Percentiles rank a stretch among this genome's conserved stretches.
Conservation (phyloP, 2,329 filamentous ascomycete species). For the Fusarium tuaranense region DNA sequence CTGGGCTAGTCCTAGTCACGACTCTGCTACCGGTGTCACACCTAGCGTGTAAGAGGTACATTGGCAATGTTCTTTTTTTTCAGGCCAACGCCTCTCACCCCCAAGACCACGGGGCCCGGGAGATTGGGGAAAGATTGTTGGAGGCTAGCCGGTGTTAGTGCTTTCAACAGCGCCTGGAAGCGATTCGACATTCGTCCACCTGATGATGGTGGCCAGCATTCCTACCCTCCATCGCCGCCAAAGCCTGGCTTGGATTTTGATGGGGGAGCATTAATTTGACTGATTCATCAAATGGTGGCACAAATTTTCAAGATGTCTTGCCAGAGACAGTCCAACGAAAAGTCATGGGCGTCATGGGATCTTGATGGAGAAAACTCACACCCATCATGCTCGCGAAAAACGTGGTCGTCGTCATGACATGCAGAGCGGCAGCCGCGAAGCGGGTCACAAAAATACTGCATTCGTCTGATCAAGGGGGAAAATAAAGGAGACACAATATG, state of each 20-base stretch:
- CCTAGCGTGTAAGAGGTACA: slow-evolving; percentile 21
- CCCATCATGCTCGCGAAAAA: slow-evolving; percentile 27
- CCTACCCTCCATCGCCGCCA: slow-evolving; percentile 20
- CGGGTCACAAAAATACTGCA: slow-evolving; percentile 24
- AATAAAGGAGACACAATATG: slow-evolving; percentile 27
- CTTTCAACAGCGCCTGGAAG: slow-evolving; percentile 13
- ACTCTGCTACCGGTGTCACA: slow-evolving; percentile 27
- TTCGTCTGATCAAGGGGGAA: slow-evolving; percentile 10
- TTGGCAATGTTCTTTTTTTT: slow-evolving; percentile 14
- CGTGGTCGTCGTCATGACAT: slow-evolving; percentile 42
- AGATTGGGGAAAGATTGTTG: slow-evolving; percentile 41
- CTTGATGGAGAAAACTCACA: slow-evolving; percentile 12
- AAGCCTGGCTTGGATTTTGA: not conserved
- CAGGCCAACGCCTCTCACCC: slow-evolving; percentile 27
- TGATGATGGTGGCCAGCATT: slow-evolving; percentile 34
- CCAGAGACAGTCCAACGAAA: not conserved
- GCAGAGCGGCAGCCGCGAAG: slow-evolving; percentile 29
- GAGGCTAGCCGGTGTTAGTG: slow-evolving; percentile 25
- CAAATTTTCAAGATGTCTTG: slow-evolving; percentile 10
- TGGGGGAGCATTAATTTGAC: slow-evolving; percentile 4
- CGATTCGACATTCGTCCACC: slow-evolving; percentile 31
- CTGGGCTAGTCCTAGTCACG: slow-evolving; percentile 31
- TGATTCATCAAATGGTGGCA: slow-evolving; percentile 29
- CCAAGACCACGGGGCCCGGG: slow-evolving; percentile 32
- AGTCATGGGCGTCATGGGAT: slow-evolving; percentile 33